Conservation (phyloP, 73 alveolate genomes). For the Stentor roeselii region DNA sequence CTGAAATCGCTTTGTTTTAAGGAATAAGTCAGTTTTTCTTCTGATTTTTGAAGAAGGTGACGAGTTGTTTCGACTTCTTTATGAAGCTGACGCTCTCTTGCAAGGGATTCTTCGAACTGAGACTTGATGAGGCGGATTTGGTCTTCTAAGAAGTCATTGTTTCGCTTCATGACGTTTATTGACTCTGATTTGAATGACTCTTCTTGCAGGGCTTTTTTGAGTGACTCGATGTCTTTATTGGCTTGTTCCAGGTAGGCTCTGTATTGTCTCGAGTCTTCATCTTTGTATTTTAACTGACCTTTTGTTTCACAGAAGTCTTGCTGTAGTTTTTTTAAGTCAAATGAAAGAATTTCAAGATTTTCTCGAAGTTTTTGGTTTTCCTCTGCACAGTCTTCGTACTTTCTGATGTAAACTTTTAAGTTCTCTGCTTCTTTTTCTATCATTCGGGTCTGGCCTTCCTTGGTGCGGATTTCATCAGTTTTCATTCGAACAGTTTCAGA, state of each 20-base stretch:
- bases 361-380: not conserved
- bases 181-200: not conserved
- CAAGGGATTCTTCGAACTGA: not conserved
- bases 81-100: not conserved
- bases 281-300: not conserved
- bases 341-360: not conserved
- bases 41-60: not conserved
- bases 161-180: no score
- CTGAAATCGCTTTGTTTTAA: slow-evolving; percentile 13
- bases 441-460: not conserved
- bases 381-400: not conserved
- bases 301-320: not conserved
- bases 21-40: slow-evolving; percentile 19
- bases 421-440: not conserved
- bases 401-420: not conserved
- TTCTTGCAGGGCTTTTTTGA: not conserved
- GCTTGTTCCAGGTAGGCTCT: not conserved
- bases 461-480: slow-evolving; percentile 13
- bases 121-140: not conserved
- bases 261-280: not conserved
- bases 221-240: not conserved
- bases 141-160: not conserved
- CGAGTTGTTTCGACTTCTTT: not conserved
- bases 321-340: not conserved
- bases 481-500: slow-evolving; percentile 36